phyloP scores from a whole-genome alignment of 1,284 basidiomycete genomes.

The Cryptococcus sp. region DNA sequence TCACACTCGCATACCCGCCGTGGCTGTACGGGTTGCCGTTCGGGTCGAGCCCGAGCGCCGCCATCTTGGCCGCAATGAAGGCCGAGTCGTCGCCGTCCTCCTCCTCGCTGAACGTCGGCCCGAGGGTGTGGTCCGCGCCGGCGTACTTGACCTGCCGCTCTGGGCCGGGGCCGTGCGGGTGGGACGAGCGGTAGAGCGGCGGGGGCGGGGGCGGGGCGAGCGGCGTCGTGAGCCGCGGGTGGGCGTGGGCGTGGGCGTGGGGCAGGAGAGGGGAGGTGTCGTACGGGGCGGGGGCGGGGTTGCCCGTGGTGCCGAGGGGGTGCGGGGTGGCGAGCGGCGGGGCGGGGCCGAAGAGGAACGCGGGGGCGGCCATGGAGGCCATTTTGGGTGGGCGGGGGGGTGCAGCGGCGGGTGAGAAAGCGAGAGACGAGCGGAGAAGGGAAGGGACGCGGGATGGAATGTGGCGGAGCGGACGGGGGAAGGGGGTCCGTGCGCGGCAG shows the following conservation, averaged over 20 bases:
- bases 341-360: too few species aligned
- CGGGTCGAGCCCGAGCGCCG: conserved; percentile 30
- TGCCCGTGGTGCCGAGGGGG: too few species aligned
- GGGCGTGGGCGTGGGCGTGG: neutral
- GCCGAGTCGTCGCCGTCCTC: conserved; percentile 46
- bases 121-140: conserved; percentile 39
- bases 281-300: neutral
- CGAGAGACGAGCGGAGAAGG: too few species aligned
- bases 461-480: too few species aligned
- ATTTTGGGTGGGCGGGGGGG: too few species aligned
- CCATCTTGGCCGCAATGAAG: conserved; percentile 44
- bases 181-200: conserved; percentile 12
- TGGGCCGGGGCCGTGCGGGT: conserved; percentile 11
- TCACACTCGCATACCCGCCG: conserved; percentile 7
- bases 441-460: too few species aligned
- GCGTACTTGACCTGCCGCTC: conserved; percentile 24
- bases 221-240: conserved; percentile 16
- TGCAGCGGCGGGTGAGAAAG: too few species aligned
- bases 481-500: too few species aligned
- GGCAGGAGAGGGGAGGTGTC: neutral
- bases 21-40: conserved; percentile 20
- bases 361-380: too few species aligned
- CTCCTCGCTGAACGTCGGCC: conserved; percentile 43
- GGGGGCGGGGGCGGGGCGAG: conserved; percentile 25
- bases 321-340: too few species aligned